These are phyloP conservation scores for Platanthera zijinensis DNA, from an alignment of 106 monocot genomes.

Conservation along the genomic window DNA sequence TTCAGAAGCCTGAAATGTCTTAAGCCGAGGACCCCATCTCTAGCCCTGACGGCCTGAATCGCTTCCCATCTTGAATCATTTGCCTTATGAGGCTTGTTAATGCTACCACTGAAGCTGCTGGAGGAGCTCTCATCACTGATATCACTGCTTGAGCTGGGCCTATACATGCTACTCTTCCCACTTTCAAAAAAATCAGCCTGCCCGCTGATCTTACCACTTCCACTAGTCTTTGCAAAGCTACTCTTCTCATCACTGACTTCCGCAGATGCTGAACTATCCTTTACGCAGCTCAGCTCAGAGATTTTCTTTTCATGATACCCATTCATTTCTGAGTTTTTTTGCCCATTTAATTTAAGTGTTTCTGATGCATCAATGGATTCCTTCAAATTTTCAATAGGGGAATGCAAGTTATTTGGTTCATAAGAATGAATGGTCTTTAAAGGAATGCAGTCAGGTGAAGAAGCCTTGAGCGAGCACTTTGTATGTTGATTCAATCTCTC, in stretches of 20 bases:
- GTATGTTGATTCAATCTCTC: conserved; percentile 6
- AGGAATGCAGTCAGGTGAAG: conserved; percentile 8
- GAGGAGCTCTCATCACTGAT: conserved; percentile 36
- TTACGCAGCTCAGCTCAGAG: conserved; percentile 18
- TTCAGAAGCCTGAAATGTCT: conserved; percentile 53
- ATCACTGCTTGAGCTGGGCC: conserved; percentile 35
- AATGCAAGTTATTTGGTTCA: not conserved
- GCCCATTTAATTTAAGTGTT: not conserved
- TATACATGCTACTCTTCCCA: conserved; percentile 35
- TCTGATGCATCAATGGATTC: conserved; percentile 6
- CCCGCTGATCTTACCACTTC: conserved; percentile 25
- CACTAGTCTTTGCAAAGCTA: conserved; percentile 20
- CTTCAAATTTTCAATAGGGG: conserved; percentile 3
- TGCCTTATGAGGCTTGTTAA: conserved; percentile 42
- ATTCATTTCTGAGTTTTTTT: conserved; percentile 3
- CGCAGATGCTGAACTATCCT: conserved; percentile 20
- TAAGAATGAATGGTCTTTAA: conserved; percentile 9
- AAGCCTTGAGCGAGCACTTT: conserved; percentile 8
- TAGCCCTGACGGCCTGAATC: conserved; percentile 21
- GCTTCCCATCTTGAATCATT: conserved; percentile 54
- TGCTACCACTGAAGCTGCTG: conserved; percentile 32
- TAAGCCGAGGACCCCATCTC: conserved; percentile 41
- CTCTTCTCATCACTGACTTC: conserved; percentile 28
- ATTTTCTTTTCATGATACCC: conserved; percentile 20
- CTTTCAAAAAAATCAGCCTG: conserved; percentile 21